These are phyloP conservation scores for Penicillium paradoxum DNA, from an alignment of 495 filamentous ascomycete genomes.

Conservation along the genomic window DNA sequence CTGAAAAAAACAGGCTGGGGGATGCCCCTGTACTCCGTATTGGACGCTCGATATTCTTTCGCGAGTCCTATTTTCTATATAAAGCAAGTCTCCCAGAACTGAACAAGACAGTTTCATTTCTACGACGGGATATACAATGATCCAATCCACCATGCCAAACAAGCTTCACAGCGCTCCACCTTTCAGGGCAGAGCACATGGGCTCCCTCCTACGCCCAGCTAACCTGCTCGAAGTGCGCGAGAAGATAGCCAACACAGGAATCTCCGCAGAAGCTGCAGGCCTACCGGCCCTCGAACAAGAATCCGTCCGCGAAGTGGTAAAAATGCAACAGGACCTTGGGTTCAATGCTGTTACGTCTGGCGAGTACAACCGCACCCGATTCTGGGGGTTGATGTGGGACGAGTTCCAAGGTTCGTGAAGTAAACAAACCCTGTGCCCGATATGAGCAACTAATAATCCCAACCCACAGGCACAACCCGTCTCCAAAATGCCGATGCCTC, in stretches of 20 bases:
- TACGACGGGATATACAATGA: neutral
- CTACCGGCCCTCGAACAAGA: constrained; percentile 49
- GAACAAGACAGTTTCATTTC: neutral
- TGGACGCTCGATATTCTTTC: too few relatives aligned
- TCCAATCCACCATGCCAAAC: constrained; percentile 11
- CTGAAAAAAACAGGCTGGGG: neutral
- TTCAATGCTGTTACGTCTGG: constrained; percentile 62
- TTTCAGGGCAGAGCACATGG: constrained; percentile 69
- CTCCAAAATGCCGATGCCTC: constrained; percentile 43
- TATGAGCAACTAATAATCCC: neutral
- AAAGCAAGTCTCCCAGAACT: too few relatives aligned
- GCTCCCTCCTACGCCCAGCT: constrained; percentile 62
- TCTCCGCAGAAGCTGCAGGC: constrained; percentile 34
- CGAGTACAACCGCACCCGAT: constrained; percentile 55
- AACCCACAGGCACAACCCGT: constrained; percentile 30
- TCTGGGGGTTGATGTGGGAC: constrained; percentile 60
- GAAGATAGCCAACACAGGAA: constrained; percentile 42
- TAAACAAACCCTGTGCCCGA: too few relatives aligned
- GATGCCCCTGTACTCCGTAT: neutral
- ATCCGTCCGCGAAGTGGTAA: constrained; percentile 55
- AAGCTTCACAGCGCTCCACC: constrained; percentile 43
- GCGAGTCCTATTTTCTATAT: too few relatives aligned
- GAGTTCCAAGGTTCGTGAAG: constrained; percentile 50
- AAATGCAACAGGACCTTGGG: constrained; percentile 57
- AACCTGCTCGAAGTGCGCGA: constrained; percentile 54